phyloP scores from a whole-genome alignment of 2,329 filamentous ascomycete species.

The Aspergillus floridensis region DNA sequence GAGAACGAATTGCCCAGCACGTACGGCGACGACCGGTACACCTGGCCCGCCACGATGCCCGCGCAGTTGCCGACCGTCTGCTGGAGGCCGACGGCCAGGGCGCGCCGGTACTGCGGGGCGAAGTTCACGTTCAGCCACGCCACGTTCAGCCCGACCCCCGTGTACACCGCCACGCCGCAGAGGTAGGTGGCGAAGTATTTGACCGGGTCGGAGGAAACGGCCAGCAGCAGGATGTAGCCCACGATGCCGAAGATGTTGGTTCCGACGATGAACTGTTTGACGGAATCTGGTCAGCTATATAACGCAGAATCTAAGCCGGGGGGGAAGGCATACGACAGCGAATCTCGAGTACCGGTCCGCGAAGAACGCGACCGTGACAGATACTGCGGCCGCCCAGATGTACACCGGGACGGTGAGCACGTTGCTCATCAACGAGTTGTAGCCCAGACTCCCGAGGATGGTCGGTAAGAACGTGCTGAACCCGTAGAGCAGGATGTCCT shows the following conservation, averaged over 20 bases:
- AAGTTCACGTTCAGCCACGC: constrained; percentile 52
- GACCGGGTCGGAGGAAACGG: constrained; percentile 49
- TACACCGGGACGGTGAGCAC: constrained; percentile 59
- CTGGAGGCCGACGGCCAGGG: constrained; percentile 47
- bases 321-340: constrained; percentile 22
- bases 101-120: constrained; percentile 49
- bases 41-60: constrained; percentile 49
- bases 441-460: constrained; percentile 55
- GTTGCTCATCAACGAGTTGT: constrained; percentile 51
- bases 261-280: constrained; percentile 32
- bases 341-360: constrained; percentile 45
- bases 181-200: constrained; percentile 53
- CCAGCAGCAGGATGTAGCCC: constrained; percentile 51
- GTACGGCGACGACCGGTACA: constrained; percentile 41
- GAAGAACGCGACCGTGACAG: constrained; percentile 46
- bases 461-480: constrained; percentile 59
- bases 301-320: not conserved
- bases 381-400: constrained; percentile 48
- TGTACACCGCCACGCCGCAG: constrained; percentile 49
- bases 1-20: constrained; percentile 39
- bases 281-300: constrained; percentile 1
- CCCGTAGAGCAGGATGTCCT: constrained; percentile 55
- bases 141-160: constrained; percentile 46
- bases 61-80: constrained; percentile 51
- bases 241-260: constrained; percentile 47